Base-by-base conservation (phyloP, 805 yeast species). In the Osmozyma mogii region DNA sequence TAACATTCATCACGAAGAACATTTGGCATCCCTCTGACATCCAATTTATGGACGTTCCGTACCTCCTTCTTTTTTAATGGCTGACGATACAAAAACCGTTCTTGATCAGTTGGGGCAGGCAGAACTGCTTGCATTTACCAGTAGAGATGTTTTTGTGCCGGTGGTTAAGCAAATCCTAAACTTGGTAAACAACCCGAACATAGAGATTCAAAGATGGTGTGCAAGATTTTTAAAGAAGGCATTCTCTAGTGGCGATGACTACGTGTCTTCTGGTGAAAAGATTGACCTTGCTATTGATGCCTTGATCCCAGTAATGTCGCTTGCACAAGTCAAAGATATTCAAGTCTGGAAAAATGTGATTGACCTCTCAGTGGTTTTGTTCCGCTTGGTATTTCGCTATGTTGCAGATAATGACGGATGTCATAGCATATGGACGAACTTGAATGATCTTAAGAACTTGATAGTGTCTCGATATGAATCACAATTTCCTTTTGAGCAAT, bases 381-480 rank as follows among this genome's bases (percentile, higher is more conserved):
- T 62, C 45, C 61, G 56, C 25, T 47, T 70, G 16, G 62, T 68
- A 5, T 71, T 71, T 42, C 47, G 51, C 25, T 59, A 59, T 32
- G 63, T 70, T 32, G 63, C 68, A 7, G 63, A 65, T n/a, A 58
- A 58, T 35, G 73, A 71, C 31, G 66, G 69, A 19, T 54, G 62
- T 35, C 44, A 44, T 29, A 49, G 41, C n/a, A 43, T 57, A 13
- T 85, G 94, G 94, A 50, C 57, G 15, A 61, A 65, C 26, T 45
- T 83, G 37, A 50, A 61, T 10, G 65, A 61, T 5, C 54, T 88
- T 44, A 84, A 82, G 53, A 59, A 61, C 17, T 59, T 58, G 19
- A 61, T 84, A n/a, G 50, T 82, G n/a, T 54, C 63, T 7, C 67
- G 74, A 34, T 84, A 84, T 75, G 70, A 66, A 14, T 50, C 73